A percentile compares a stretch with the other conserved stretches of the same genome.
Conservation (phyloP, 305 asterid species). For the Withania somnifera region DNA sequence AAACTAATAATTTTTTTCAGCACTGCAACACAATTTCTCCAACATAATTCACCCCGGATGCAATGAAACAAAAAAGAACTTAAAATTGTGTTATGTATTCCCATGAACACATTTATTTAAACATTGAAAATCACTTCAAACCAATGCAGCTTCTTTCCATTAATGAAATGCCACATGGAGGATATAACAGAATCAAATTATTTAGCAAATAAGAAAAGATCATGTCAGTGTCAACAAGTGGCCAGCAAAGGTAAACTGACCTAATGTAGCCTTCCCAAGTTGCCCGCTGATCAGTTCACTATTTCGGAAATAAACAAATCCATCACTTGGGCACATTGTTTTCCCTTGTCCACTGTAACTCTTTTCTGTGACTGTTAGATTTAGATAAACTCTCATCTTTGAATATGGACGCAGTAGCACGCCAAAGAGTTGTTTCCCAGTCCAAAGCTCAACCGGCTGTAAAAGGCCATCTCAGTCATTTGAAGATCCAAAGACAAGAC, state of each 20-base stretch:
- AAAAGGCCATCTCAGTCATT: constrained; percentile 1
- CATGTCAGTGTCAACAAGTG: background rate
- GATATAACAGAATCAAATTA: background rate
- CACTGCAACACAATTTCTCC: background rate
- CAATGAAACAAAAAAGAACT: background rate
- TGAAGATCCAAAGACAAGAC: background rate
- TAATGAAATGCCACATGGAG: background rate
- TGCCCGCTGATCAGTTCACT: constrained; percentile 95
- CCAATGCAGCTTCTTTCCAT: background rate
- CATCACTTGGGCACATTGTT: constrained; percentile 86
- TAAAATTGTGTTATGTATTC: background rate
- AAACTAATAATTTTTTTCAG: too few relatives aligned
- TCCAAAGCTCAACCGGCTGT: constrained; percentile 98
- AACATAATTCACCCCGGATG: background rate
- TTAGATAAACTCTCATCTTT: constrained; percentile 65
- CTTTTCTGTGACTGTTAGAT: constrained; percentile 78
- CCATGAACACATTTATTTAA: background rate
- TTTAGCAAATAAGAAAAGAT: background rate
- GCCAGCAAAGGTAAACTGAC: constrained; percentile 26
- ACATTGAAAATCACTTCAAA: background rate
- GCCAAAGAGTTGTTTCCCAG: constrained; percentile 84
- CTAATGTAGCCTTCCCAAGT: constrained; percentile 95
- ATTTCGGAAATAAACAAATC: constrained; percentile 81
- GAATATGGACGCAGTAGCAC: constrained; percentile 73
- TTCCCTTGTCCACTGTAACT: constrained; percentile 33